Base-by-base conservation (phyloP, 1,284 basidiomycete genomes). In the Malassezia dermatis region DNA sequence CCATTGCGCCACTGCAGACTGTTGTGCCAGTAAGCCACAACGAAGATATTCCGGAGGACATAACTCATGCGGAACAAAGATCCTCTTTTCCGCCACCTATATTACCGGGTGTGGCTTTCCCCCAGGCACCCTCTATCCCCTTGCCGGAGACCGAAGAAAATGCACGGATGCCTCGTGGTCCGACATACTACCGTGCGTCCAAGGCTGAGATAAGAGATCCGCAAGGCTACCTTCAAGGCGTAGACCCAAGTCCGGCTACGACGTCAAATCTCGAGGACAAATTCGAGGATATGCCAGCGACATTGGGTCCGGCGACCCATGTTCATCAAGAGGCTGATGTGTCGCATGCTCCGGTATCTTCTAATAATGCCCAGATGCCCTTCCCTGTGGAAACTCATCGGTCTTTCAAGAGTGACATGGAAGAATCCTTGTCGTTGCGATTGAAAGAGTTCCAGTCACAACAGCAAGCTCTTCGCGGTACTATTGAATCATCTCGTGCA, bases 391-490 rank as follows among this genome's bases (percentile, higher is more conserved):
- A 39, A 39, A 10, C 17, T 8, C 37, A 10, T 1, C 37, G 21
- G 37, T 2, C 10, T 21, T 15, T 19, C 12, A 39, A 39, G 37
- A 39, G 11, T 39, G 19, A 21, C 17, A 15, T 21, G 37, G 37
- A 39, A 1, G 37, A 39, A 3, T 39, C 37, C 8, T 19, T 39
- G 4, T 39, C 34, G 17, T 12, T 19, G 7, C 37, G 40, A 23
- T 5, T 56, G 23, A 41, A 50, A 35, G 19, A 56, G n/a, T 50
- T 56, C 28, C 41, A 43, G 10, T 42, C 47, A 11, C 53, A 56
- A 17, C 53, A 56, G 32, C 48, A 40, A 17, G 27, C 28, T 17
- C 23, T 56, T 15, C 47, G 47, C 8, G 47, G 48, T 4, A 45
- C 47, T 15, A 56, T 56, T 31, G 53, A 56, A 30, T 30, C 32